A percentile compares a stretch with the other conserved stretches of the same genome.
Evolutionary conservation across 306 rosid genomes (phyloP).

Genomic region (Citrullus colocynthis): DNA sequence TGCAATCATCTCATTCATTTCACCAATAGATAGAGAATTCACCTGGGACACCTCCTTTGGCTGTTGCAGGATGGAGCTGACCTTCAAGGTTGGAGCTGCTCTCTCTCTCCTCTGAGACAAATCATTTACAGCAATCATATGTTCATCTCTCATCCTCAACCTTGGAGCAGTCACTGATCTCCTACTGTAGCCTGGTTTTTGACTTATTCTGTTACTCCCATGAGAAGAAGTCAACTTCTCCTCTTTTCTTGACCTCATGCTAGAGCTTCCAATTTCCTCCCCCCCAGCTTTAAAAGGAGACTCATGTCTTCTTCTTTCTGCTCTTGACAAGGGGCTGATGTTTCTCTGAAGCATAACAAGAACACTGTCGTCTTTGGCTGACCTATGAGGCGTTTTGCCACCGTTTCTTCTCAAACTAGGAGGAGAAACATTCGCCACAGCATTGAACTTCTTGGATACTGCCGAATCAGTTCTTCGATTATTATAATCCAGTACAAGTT

Average conservation of each 20-base stretch:
- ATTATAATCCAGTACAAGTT: slow-evolving; percentile 12
- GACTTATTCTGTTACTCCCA: slow-evolving; percentile 13
- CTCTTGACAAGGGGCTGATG: slow-evolving; percentile 38
- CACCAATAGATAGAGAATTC: slow-evolving; percentile 34
- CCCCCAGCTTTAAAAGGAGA: slow-evolving; percentile 25
- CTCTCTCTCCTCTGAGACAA: slow-evolving; percentile 19
- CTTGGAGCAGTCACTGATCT: slow-evolving; percentile 66
- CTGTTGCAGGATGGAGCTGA: slow-evolving; percentile 9
- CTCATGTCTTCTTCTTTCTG: slow-evolving; percentile 29
- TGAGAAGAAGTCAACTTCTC: slow-evolving; percentile 4
- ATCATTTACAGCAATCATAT: slow-evolving; percentile 3
- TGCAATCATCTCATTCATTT: slow-evolving; percentile 57
- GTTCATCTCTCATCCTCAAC: slow-evolving; percentile 33
- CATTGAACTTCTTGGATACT: slow-evolving; percentile 19
- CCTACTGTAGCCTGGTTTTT: slow-evolving; percentile 26
- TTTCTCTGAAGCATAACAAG: slow-evolving; percentile 19
- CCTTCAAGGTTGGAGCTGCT: slow-evolving; percentile 17
- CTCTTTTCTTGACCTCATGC: slow-evolving; percentile 9
- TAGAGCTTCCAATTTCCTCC: slow-evolving; percentile 9
- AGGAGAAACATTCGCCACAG: slow-evolving; percentile 22
- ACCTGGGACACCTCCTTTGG: slow-evolving; percentile 20
- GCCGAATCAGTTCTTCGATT: slow-evolving; percentile 13
- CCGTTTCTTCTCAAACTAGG: slow-evolving; percentile 29
- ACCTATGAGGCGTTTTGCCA: slow-evolving; percentile 59
- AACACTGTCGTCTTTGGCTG: slow-evolving; percentile 14